Evolutionary conservation across 1,284 basidiomycete species (phyloP).

Genomic region (Butyriboletus appendiculatus): DNA sequence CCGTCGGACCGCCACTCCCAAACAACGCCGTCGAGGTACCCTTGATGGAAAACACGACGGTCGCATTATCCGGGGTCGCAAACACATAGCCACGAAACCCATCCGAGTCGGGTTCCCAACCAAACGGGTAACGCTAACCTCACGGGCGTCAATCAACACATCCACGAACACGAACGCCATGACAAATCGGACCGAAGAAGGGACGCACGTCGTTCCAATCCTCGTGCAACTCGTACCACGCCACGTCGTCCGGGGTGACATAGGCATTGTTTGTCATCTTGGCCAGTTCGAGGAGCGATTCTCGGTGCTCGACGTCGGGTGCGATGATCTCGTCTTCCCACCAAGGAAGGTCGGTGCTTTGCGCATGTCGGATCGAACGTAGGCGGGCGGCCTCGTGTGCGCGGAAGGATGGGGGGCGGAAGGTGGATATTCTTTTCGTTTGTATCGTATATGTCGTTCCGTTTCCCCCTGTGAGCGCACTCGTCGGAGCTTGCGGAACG

Average conservation of each 20-base stretch:
- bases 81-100: conserved; percentile 93
- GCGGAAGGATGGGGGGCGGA: conserved; percentile 53
- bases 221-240: conserved; percentile 78
- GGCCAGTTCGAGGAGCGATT: conserved; percentile 81
- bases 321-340: conserved; percentile 58
- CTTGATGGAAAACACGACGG: conserved; percentile 91
- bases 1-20: conserved; percentile 83
- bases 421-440: conserved; percentile 43
- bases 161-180: background rate
- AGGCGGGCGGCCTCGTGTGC: conserved; percentile 51
- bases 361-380: conserved; percentile 49
- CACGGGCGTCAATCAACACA: background rate
- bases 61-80: conserved; percentile 79
- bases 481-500: conserved; percentile 30
- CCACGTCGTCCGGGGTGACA: conserved; percentile 54
- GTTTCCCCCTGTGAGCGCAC: conserved; percentile 13
- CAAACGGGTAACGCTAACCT: conserved; percentile 76
- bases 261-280: conserved; percentile 98
- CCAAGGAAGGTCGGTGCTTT: conserved; percentile 56
- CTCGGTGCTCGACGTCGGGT: conserved; percentile 77
- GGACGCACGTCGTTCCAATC: conserved; percentile 64
- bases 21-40: conserved; percentile 86
- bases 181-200: too few relatives aligned
- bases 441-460: conserved; percentile 39
- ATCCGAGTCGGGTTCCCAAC: conserved; percentile 88